phyloP scores from a whole-genome alignment of 768 basidiomycete species.

The Pisolithus microcarpus region DNA sequence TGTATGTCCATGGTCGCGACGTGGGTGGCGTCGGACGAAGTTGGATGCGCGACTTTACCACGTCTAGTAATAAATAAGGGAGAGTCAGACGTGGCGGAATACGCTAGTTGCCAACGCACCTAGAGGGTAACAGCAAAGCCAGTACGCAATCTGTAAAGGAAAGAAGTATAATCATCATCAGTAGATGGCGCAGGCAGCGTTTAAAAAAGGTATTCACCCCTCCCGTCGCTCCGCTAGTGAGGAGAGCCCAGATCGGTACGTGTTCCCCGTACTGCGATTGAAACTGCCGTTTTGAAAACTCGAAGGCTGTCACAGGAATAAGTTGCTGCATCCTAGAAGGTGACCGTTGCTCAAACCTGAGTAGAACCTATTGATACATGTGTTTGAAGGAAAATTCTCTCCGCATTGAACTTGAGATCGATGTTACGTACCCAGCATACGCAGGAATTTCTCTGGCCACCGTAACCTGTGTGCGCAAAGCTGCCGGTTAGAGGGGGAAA shows the following conservation, averaged over 20 bases:
- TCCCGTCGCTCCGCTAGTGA: conserved; percentile 77
- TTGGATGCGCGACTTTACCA: conserved; percentile 88
- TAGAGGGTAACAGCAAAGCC: conserved; percentile 89
- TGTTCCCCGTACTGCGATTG: conserved; percentile 52
- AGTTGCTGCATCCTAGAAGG: not conserved
- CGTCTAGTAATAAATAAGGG: conserved; percentile 41
- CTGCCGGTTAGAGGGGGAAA: no score
- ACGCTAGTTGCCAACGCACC: conserved; percentile 32
- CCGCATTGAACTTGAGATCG: not conserved
- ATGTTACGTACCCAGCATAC: conserved; percentile 60
- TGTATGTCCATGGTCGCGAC: conserved; percentile 71
- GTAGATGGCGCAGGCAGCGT: not conserved
- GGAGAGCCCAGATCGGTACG: conserved; percentile 77
- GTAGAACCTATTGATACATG: conserved; percentile 48
- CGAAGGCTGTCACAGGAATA: conserved; percentile 51
- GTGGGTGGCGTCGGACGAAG: conserved; percentile 66
- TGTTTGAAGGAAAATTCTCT: not conserved
- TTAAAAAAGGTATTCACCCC: conserved; percentile 43
- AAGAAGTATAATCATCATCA: not conserved
- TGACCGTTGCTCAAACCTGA: conserved; percentile 33
- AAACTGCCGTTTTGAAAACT: conserved; percentile 81
- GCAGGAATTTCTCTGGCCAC: conserved; percentile 92
- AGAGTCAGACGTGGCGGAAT: not conserved
- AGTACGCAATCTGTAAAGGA: conserved; percentile 65
- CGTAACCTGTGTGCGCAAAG: conserved; percentile 52